Evolutionary conservation across 352 stramenopile species (phyloP).

Genomic region (Pythium coloratum): DNA sequence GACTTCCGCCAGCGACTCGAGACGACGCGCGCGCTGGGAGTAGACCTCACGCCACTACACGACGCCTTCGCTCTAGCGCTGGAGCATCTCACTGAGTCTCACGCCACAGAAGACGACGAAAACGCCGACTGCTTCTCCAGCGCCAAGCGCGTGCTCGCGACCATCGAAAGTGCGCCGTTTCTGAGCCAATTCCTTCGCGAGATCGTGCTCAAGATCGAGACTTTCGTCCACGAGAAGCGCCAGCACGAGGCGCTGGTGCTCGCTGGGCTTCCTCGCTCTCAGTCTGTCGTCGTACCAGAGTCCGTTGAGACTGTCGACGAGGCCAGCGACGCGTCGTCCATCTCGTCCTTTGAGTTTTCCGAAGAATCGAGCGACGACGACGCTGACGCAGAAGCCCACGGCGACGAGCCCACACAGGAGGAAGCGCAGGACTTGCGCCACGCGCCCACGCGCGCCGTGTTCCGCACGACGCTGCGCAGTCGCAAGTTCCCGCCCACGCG

Average conservation of each 20-base stretch:
- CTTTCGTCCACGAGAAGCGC: conserved; percentile 12
- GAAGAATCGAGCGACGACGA: not conserved
- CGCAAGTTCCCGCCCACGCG: conserved; percentile 44
- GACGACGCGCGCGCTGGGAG: not conserved
- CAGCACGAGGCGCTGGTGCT: conserved; percentile 15
- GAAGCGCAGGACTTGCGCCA: conserved; percentile 3
- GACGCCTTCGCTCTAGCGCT: not conserved
- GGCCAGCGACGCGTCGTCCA: not conserved
- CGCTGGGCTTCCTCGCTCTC: not conserved
- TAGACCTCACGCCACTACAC: conserved; percentile 4
- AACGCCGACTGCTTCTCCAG: conserved; percentile 10
- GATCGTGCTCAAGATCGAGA: conserved; percentile 12
- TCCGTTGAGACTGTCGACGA: not conserved
- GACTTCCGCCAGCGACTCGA: conserved; percentile 18
- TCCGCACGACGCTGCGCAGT: conserved; percentile 39
- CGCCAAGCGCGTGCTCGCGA: not conserved
- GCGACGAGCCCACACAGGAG: no score
- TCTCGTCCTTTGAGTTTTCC: conserved; percentile 4
- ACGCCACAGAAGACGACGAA: not conserved
- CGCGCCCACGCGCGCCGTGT: conserved; percentile 25
- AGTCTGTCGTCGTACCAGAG: not conserved
- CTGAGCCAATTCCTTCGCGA: conserved; percentile 16
- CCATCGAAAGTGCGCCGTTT: not conserved
- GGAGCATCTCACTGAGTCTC: not conserved
- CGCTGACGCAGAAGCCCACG: not conserved